These are phyloP conservation scores for Meripilus lineatus DNA, from an alignment of 1,284 basidiomycete genomes.

Conservation along the genomic window DNA sequence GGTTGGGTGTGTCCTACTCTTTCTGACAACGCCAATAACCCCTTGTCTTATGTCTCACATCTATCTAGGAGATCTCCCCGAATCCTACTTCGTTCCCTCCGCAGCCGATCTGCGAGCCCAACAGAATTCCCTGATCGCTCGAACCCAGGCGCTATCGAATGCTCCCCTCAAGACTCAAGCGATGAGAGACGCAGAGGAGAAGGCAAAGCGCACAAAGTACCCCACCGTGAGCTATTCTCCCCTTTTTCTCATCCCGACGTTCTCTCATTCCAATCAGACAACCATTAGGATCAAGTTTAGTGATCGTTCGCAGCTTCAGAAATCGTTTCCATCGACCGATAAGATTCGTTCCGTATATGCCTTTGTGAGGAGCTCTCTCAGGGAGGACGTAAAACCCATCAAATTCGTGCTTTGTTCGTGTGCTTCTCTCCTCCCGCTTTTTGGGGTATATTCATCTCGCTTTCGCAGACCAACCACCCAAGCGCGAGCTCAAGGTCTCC, in stretches of 20 bases:
- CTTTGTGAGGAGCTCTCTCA: constrained; percentile 71
- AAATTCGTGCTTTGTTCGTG: constrained; percentile 79
- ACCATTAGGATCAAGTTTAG: constrained; percentile 78
- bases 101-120: constrained; percentile 69
- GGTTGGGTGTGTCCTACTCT: not conserved
- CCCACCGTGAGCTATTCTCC: constrained; percentile 51
- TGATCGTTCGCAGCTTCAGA: constrained; percentile 82
- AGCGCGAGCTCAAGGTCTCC: constrained; percentile 74
- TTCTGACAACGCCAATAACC: too few relatives aligned
- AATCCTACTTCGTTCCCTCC: constrained; percentile 73
- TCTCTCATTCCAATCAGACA: constrained; percentile 43
- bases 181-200: constrained; percentile 61
- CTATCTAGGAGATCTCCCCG: constrained; percentile 44
- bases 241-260: not conserved
- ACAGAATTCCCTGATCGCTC: constrained; percentile 56
- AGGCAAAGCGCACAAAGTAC: constrained; percentile 61
- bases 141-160: constrained; percentile 65
- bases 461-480: constrained; percentile 75
- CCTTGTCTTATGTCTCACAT: not conserved
- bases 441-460: not conserved
- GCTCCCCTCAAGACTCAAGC: constrained; percentile 73
- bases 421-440: not conserved
- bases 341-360: constrained; percentile 80
- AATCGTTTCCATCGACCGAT: constrained; percentile 65
- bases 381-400: constrained; percentile 66